Base-by-base conservation (phyloP, 345 rosid species). In the Acer saccharum region DNA sequence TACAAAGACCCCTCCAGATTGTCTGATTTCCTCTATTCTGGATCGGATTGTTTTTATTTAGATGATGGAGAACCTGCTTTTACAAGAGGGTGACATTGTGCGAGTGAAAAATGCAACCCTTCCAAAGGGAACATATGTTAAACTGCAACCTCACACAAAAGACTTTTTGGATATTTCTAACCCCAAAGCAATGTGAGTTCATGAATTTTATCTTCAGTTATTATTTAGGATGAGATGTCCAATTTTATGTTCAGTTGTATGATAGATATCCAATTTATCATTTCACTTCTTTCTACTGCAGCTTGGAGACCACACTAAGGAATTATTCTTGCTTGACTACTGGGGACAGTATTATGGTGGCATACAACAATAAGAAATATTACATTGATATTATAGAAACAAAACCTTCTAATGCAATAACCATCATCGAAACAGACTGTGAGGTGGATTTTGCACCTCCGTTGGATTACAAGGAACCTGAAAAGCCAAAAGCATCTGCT, bases 381-480 rank as follows among this genome's bases (percentile, higher is more conserved):
- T 96, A 94, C 85, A 94, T 96, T 82, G 98, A 96, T 86, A 96
- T 96, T 64, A 65, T 94, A 77, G 98, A 94, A 85, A 89, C 97
- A 65, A 94, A 91, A 85, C 99, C 99, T 81, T 89, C 99, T 17
- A 83, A 90, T 84, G 99, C 97, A 76, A 96, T 92, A 76, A 96
- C 87, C 83, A 94, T 96, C 84, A 96, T 96, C 75, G 99, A 96
- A 92, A 96, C 99, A n/a, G 99, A 96, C 82, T 96, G 99, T 79
- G 99, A 96, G 84, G 99, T 96, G 77, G 99, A 96, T 83, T 96
- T 94, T 76, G 99, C 99, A 58, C 95, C 98, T 87, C 99, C 99
- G 18, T 84, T 96, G 74, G 99, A 96, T 84, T 96, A 92, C 90
- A 92, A 90, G 79, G 99, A 96, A 78, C 99, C 99, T 73, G 98